Conservation (phyloP, 768 basidiomycete species). For the Leccinum variicolor region DNA sequence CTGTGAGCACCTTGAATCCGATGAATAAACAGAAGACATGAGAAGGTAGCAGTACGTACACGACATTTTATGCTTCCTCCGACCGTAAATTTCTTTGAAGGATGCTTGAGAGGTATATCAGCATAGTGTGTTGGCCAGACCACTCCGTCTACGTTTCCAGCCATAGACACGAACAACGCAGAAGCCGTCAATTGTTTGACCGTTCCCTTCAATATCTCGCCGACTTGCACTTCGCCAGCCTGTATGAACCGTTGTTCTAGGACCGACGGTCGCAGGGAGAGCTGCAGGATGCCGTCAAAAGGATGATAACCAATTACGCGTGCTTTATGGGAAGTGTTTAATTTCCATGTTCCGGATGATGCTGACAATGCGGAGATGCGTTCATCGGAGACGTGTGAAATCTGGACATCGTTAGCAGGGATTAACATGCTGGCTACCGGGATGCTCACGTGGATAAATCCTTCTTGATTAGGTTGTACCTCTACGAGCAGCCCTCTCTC, state of each 20-base stretch:
- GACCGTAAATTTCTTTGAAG: constrained; percentile 83
- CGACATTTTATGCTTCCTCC: constrained; percentile 83
- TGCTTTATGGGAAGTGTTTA: constrained; percentile 75
- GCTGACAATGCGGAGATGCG: constrained; percentile 75
- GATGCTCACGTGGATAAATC: constrained; percentile 80
- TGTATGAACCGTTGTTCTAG: constrained; percentile 85
- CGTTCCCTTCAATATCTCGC: constrained; percentile 82
- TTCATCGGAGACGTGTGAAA: constrained; percentile 91
- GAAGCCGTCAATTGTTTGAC: constrained; percentile 81
- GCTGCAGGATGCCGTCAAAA: constrained; percentile 84
- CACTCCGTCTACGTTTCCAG: constrained; percentile 87
- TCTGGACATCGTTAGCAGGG: constrained; percentile 44
- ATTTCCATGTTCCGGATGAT: constrained; percentile 75
- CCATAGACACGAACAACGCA: constrained; percentile 81
- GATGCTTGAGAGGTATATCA: constrained; percentile 92
- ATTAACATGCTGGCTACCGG: not conserved
- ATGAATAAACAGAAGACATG: not conserved
- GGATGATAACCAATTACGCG: constrained; percentile 84
- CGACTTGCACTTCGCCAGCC: constrained; percentile 77
- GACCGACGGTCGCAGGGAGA: constrained; percentile 81
- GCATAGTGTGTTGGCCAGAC: constrained; percentile 95
- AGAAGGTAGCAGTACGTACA: constrained; percentile 42
- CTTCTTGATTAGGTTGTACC: constrained; percentile 60
- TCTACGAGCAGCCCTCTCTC: constrained; percentile 82
- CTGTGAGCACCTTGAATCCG: constrained; percentile 64